Evolutionary conservation across 2,329 filamentous ascomycete genomes (phyloP), one percentile per base, ranked within the genome.

Genomic region (Ceratocystis albifundus): DNA sequence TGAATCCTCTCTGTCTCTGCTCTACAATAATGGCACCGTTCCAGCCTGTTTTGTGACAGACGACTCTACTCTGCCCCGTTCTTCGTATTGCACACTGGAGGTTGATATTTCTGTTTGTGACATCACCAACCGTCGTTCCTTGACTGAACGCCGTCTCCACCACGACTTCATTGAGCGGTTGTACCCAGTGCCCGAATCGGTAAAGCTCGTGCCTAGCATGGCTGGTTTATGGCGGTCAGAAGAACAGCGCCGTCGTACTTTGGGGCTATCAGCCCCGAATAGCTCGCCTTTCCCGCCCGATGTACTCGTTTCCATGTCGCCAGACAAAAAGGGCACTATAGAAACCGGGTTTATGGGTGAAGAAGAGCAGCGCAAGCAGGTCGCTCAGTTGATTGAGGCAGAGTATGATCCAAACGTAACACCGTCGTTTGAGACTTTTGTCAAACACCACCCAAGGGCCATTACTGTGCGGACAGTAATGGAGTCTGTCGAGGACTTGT

Each of bases 131-230:
- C 82, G 94, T 36, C 79, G 81, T 63, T 83, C 86, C n/a, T 80
- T 97, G 41, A 83, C 84, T 69, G 83, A 89, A 70, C 83, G 94
- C n/a, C 80, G 79, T 2, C 80, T 96, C 6, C 94, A 99, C 73
- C 89, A 96, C 72, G 86, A 92, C 72, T 96, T 99, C 71, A 78
- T 87, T 25, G 94, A 97, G 74, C 82, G 84, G 12, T 75, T 84
- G 10, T 78, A 82, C 45, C 86, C 89, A 2, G 74, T 87, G 22
- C 78, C 84, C 0, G 75, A 80, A 0, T 85, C 89, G 69, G 79
- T 92, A 72, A 96, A 95, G 72, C 80, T 96, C 10, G 92, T 99
- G 4, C 86, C 90, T 72, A 99, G 94, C 69, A 93, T 99, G 89
- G 91, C 90, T 66, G 88, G 89, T 0, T 76, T 99, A 2, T 99